Conservation (phyloP, 306 rosid genomes). For the Leucaena leucocephala region DNA sequence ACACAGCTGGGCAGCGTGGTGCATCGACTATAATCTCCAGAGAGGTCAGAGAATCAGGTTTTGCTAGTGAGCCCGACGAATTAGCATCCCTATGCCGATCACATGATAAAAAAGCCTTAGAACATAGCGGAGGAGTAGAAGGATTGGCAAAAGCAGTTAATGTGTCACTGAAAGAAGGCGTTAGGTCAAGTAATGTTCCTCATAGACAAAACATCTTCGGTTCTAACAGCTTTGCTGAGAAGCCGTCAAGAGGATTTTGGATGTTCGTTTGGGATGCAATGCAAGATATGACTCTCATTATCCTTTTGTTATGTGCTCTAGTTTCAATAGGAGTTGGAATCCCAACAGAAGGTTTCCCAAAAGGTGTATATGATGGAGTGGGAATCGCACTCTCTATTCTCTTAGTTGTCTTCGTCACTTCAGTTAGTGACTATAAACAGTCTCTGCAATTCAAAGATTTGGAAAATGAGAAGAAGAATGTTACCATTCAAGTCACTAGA, state of each 20-base stretch:
- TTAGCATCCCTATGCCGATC: conserved; percentile 65
- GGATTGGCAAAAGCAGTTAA: conserved; percentile 63
- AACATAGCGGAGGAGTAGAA: conserved; percentile 52
- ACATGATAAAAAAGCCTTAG: conserved; percentile 57
- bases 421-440: conserved; percentile 80
- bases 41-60: conserved; percentile 66
- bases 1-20: conserved; percentile 60
- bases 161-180: conserved; percentile 58
- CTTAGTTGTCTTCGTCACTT: conserved; percentile 78
- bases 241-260: conserved; percentile 76
- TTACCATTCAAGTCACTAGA: conserved; percentile 77
- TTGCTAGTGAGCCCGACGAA: conserved; percentile 61
- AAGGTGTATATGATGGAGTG: conserved; percentile 86
- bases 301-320: conserved; percentile 70
- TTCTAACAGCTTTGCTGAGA: conserved; percentile 57
- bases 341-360: conserved; percentile 83
- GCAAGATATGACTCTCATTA: conserved; percentile 77
- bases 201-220: conserved; percentile 63
- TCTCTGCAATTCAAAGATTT: conserved; percentile 82
- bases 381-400: conserved; percentile 78
- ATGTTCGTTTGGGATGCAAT: conserved; percentile 92
- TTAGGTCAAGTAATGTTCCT: conserved; percentile 47
- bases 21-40: conserved; percentile 44
- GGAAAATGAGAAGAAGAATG: conserved; percentile 85
- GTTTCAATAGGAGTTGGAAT: conserved; percentile 77